Evolutionary conservation across 2,329 filamentous ascomycete genomes (phyloP).

Genomic region (Stachybotrys elegans): DNA sequence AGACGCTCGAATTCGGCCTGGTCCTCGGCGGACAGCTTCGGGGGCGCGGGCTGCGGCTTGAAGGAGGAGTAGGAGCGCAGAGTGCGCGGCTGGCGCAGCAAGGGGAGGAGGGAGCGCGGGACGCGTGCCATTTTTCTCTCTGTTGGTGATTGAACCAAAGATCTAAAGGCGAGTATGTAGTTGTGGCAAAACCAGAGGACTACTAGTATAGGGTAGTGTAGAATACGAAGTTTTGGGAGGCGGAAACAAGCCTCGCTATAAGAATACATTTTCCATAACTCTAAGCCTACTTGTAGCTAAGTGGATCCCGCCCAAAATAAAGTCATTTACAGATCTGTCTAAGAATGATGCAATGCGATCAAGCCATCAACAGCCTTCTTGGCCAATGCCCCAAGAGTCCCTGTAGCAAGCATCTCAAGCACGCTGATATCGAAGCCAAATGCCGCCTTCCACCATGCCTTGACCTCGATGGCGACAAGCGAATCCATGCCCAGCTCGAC

Average conservation of each 20-base stretch:
- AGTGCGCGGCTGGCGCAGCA: slow-evolving; percentile 7
- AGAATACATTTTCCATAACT: too few relatives aligned
- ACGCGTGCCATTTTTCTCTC: slow-evolving; percentile 1
- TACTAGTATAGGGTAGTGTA: too few relatives aligned
- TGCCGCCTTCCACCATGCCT: slow-evolving; percentile 13
- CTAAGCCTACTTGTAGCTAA: too few relatives aligned
- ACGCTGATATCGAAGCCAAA: slow-evolving; percentile 15
- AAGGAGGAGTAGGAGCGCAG: slow-evolving; percentile 36
- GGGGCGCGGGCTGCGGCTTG: slow-evolving; percentile 62
- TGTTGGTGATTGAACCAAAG: neutral
- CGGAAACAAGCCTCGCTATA: too few relatives aligned
- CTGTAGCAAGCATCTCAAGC: slow-evolving; percentile 14
- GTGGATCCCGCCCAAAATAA: too few relatives aligned
- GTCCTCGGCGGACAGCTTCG: slow-evolving; percentile 79
- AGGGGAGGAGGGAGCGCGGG: slow-evolving; percentile 10
- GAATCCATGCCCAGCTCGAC: slow-evolving; percentile 16
- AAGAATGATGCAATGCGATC: neutral
- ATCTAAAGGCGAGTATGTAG: neutral
- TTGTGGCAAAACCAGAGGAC: neutral
- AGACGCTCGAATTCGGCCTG: slow-evolving; percentile 89
- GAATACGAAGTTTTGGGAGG: too few relatives aligned
- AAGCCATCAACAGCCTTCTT: slow-evolving; percentile 2
- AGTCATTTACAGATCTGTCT: neutral
- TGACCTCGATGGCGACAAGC: slow-evolving; percentile 16
- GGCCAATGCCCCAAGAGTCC: slow-evolving; percentile 9